Evolutionary conservation across 192 early-diverging fungal species (phyloP), one percentile per base, ranked within the genome.

Genomic region (Gaertneriomyces sp.): DNA sequence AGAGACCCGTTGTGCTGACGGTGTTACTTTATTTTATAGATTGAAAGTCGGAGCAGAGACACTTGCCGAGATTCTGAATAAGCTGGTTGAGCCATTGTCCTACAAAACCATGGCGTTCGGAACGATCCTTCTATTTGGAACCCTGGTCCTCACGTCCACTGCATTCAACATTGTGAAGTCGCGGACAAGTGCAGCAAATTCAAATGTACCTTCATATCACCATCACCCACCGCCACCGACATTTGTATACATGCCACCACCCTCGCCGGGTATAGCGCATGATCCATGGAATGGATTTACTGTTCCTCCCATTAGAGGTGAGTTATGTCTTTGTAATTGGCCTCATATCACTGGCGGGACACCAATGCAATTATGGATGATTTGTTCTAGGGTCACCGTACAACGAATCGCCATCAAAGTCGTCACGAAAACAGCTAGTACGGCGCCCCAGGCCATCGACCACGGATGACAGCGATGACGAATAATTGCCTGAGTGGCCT

Each of bases 41-140:
- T 78, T 87, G 9, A 84, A 87, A 53, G 82, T 94, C 12, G 86
- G 89, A 0, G 90, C 92, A 2, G 88, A 94, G 66, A 89, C 90
- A 0, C 73, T 93, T 71, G 92, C 88, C 20, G 85, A 89, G 50
- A 91, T 93, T 39, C 71, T 90, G 51, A 93, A 91, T 61, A 82
- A 88, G 42, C 89, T 94, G 60, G 84, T 92, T 41, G 87, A 94
- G 39, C 87, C 90, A 7, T 81, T 94, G 6, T 91, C 90, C n/a
- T 85, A 88, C 56, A 94, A 94, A 59, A 89, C 91, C 0, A 88
- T 94, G 88, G 83, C 81, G 47, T 64, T 68, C 45, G 70, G 69
- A 12, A 70, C 69, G 7, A 25, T 63, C 10, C 41, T 70, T 12
- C 12, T 70, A 4, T 63, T 70, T 20, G 69, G 69, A 4, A 57